Base-by-base conservation (phyloP, 305 asterid genomes). In the Coffea humblotiana region DNA sequence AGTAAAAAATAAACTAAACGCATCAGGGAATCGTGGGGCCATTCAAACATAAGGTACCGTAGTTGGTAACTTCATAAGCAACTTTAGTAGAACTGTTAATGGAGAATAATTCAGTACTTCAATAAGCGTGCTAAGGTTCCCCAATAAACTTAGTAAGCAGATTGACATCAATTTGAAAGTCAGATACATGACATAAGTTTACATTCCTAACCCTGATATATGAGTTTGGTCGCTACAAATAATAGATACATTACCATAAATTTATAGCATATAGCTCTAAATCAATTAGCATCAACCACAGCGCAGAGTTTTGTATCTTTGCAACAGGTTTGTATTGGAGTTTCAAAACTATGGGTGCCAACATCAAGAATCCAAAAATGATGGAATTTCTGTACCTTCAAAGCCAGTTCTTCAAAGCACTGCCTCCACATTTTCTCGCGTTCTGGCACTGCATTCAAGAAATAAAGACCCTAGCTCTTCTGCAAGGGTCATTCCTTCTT, bases 361-460 rank as follows among this genome's bases (percentile, higher is more conserved):
- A 37, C 49, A 10, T 32, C 58, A 16, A 76, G 47, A 66, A 6
- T 3, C 58, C 21, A 12, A 43, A 69, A 75, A 40, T 15, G 61
- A 85, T 71, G 71, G 71, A 27, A 66, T 8, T 47, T 74, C 2
- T 13, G 67, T 83, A 94, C 98, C 98, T 93, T 93, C 75, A 89
- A 78, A 25, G 93, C 90, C 13, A 93, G 91, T 82, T 93, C 97
- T 85, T 88, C 91, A 83, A 93, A 95, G 84, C 97, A 91, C 72
- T 81, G 82, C 79, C 79, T 91, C 96, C 82, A 93, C 98, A 54
- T 94, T 95, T 84, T 89, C 96, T 82, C 96, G 90, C 67, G 97
- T 92, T 88, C 83, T 92, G 78, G 99, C 97, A 84, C 98, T 93
- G 84, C 97, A 91, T 88, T 93, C 98, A 74, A 90, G 82, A 86